Conservation (phyloP, 1,284 basidiomycete genomes). For the Trametes hirsuta region DNA sequence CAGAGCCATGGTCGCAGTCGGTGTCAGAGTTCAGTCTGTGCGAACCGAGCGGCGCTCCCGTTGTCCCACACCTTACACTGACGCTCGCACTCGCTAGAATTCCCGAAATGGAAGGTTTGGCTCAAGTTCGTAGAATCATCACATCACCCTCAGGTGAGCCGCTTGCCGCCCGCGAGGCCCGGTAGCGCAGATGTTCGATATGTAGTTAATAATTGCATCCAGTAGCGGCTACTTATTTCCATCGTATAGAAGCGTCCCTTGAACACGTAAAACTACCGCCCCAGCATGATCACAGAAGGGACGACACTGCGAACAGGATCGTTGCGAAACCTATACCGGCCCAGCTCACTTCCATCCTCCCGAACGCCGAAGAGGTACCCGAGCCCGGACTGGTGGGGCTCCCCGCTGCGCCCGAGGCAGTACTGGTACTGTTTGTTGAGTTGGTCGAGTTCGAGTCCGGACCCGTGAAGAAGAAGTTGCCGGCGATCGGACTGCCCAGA, state of each 20-base stretch:
- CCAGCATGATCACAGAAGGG: background rate
- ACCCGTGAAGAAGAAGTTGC: slow-evolving; percentile 37
- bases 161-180: too few species aligned
- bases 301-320: slow-evolving; percentile 7
- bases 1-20: slow-evolving; percentile 51
- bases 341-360: slow-evolving; percentile 4
- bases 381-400: slow-evolving; percentile 6
- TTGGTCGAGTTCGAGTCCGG: slow-evolving; percentile 20
- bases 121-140: background rate
- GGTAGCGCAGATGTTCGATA: background rate
- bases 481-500: slow-evolving; percentile 35
- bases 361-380: slow-evolving; percentile 5
- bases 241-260: background rate
- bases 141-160: too few species aligned
- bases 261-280: background rate
- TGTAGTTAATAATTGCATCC: background rate
- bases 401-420: background rate
- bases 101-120: background rate
- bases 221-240: background rate
- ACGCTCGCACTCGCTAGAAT: background rate
- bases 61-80: background rate
- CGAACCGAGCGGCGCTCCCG: background rate
- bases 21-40: background rate
- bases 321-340: background rate
- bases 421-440: slow-evolving; percentile 12